Evolutionary conservation across 2,329 filamentous ascomycete species (phyloP), one percentile per base, ranked within the genome.

Genomic region (Fusarium begoniae): DNA sequence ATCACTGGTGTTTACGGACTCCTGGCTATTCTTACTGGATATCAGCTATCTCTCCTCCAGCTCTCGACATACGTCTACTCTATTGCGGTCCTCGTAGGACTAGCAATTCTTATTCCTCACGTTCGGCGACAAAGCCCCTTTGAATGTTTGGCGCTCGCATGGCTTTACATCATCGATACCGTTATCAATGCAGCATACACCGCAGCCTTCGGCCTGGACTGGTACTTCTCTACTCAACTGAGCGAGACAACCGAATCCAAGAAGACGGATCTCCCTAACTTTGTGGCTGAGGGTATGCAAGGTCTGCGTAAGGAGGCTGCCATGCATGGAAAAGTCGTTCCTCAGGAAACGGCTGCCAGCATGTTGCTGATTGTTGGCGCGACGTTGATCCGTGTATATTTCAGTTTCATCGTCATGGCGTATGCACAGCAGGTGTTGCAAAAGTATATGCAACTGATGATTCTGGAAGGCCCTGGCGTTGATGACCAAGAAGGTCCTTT

Each of bases 21-120:
- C 48, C 91, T 98, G 76, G 95, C 95, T 67, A 89, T 98, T 76
- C 87, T 98, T 74, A 97, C 95, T 30, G 96, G 96, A 80, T 95
- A 94, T 83, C 87, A 92, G 76, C 90, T 98, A 72, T 95, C 94
- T 61, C 87, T 91, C 37, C 88, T 96, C 30, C 96, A 98, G 83
- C 88, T 98, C 65, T 93, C 93, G 66, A 96, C 97, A 88, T 98
- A 98, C 87, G 88, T 97, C 55, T 97, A 97, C 87, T 96, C 93
- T 32, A 88, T 96, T 70, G 77, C 90, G 72, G 89, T 93, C 35
- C 90, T 98, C 73, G 85, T 88, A 73, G 83, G 93, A 51, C 89
- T 94, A 75, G 87, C 89, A 58, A 89, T 90, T 78, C 91, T 97
- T 54, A 89, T 93, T 78, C 93, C 93, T 55, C 92, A 96, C 81